Base-by-base conservation (phyloP, 1,139 yeast genomes). In the Geotrichum klebahnii region DNA sequence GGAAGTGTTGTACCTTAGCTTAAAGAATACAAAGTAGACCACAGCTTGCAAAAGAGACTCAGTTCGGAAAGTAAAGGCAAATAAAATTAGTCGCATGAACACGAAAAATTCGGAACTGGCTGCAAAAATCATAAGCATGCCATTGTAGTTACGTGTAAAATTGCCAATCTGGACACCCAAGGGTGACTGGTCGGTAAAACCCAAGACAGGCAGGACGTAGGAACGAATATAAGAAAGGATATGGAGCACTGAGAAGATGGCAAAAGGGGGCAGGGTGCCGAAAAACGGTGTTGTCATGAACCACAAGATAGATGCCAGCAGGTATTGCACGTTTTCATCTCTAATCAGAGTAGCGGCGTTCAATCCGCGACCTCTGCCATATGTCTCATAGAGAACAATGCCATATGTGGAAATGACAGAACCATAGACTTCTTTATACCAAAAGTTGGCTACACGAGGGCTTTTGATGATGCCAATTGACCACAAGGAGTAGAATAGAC, bases 401-500 rank as follows among this genome's bases (percentile, higher is more conserved):
- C 88, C 89, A 67, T 87, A 89, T 34, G 95, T 82, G 58, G 76
- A 78, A 45, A 86, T 65, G 5, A 85, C 82, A 14, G 92, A 85
- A 10, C 82, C 46, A 55, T 81, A 81, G 1, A 86, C 76, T 51
- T 78, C 62, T 50, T 78, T 74, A 70, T 86, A 88, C 74, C 84
- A 76, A 52, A 72, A 67, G 48, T 61, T 57, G 57, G 74, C 76
- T 8, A 46, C 37, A 9, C 51, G 48, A n/a, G 50, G 50, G 37
- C 61, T 48, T 39, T 57, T 53, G 48, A 62, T 60, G 54, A 66
- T 77, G 37, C 61, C 58, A 48, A 64, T 32, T 14, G 67, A 57
- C 23, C 84, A 74, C 47, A 84, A 65, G 17, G 78, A 59, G 66
- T 79, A 85, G 53, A 82, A 67, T 24, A 78, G 48, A 10, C 80